phyloP scores from a whole-genome alignment of 257 asterid species.

The Solanum chmielewskii region DNA sequence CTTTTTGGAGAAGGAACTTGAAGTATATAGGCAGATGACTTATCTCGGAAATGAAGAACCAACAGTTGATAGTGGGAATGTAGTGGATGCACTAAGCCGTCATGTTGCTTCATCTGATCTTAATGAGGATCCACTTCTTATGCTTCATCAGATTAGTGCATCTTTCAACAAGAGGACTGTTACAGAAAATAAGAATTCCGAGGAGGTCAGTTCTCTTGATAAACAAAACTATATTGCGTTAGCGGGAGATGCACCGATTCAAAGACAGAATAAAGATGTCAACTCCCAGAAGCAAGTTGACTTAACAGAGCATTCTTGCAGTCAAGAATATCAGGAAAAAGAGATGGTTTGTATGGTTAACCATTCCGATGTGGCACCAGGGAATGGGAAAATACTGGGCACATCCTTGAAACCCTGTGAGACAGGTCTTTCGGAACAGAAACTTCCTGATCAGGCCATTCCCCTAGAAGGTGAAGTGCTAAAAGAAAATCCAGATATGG shows the following conservation, averaged over 20 bases:
- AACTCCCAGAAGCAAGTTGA: conserved; percentile 5
- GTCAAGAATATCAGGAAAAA: conserved; percentile 31
- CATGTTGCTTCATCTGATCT: conserved; percentile 16
- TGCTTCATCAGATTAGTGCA: conserved; percentile 26
- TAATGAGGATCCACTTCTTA: conserved; percentile 30
- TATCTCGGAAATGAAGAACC: conserved; percentile 23
- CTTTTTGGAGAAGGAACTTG: conserved; percentile 71
- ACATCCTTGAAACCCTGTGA: neutral
- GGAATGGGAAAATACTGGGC: neutral
- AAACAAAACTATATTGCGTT: conserved; percentile 1
- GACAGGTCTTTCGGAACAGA: conserved; percentile 7
- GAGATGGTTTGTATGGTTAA: conserved; percentile 30
- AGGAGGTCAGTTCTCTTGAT: neutral
- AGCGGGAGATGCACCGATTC: conserved; percentile 4
- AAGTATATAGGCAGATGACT: conserved; percentile 39
- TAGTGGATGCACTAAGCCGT: neutral
- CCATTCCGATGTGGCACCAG: conserved; percentile 9
- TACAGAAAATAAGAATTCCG: neutral
- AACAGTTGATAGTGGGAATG: conserved; percentile 2
- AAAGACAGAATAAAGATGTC: conserved; percentile 5
- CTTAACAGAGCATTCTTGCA: neutral
- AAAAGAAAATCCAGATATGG: conserved; percentile 5
- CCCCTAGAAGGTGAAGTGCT: conserved; percentile 8
- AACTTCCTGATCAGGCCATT: conserved; percentile 3
- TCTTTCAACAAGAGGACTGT: conserved; percentile 29